Conservation (phyloP, 1,284 basidiomycete species). For the Volvariella volvacea region DNA sequence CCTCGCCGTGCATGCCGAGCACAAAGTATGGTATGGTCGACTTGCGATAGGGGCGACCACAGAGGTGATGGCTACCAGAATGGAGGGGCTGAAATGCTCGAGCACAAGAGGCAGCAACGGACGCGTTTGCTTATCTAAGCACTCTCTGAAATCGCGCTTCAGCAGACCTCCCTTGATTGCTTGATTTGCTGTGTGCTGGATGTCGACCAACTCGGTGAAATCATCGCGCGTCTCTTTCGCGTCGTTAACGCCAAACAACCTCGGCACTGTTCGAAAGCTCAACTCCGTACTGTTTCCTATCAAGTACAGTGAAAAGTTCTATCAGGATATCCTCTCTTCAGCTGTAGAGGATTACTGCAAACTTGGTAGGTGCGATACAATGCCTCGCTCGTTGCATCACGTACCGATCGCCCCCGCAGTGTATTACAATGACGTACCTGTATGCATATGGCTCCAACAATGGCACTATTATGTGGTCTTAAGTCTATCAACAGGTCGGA, state of each 20-base stretch:
- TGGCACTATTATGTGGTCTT: constrained; percentile 1
- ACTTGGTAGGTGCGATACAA: constrained; percentile 45
- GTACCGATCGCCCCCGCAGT: constrained; percentile 34
- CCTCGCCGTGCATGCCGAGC: too few species aligned
- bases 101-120: too few species aligned
- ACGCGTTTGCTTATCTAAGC: background rate
- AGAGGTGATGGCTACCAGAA: background rate
- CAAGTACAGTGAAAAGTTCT: constrained; percentile 79
- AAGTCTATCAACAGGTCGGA: constrained; percentile 40
- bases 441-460: constrained; percentile 16
- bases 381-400: background rate
- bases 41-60: background rate
- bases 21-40: background rate
- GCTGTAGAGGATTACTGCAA: constrained; percentile 77
- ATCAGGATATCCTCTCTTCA: constrained; percentile 61
- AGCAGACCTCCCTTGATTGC: background rate
- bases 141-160: constrained; percentile 1
- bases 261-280: constrained; percentile 75
- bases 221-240: constrained; percentile 58
- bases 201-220: constrained; percentile 23
- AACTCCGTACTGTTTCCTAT: constrained; percentile 78
- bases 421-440: constrained; percentile 80
- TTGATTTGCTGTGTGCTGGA: constrained; percentile 13
- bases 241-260: constrained; percentile 70
- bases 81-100: too few species aligned